Conservation (phyloP, 441 rosid genomes). For the Syzygium syzygioides region DNA sequence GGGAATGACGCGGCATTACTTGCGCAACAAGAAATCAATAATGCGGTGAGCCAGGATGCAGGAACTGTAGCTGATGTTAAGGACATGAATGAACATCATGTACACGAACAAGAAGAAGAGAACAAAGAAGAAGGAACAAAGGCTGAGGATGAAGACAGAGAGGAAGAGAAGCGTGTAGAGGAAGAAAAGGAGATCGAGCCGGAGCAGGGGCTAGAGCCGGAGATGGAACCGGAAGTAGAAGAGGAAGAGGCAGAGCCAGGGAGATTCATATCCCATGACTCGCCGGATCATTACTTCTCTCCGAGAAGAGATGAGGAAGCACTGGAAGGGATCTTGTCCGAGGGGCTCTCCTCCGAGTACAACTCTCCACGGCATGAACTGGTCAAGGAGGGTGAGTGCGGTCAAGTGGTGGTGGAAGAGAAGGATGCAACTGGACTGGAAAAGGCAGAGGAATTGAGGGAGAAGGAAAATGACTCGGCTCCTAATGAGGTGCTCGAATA, state of each 20-base stretch:
- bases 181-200: background rate
- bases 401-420: too few relatives aligned
- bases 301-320: too few relatives aligned
- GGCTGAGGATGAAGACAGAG: background rate
- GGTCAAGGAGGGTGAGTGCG: too few relatives aligned
- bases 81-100: background rate
- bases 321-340: too few relatives aligned
- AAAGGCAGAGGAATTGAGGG: background rate
- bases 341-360: too few relatives aligned
- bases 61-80: background rate
- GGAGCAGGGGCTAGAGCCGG: background rate
- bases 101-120: background rate
- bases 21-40: background rate
- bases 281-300: too few relatives aligned
- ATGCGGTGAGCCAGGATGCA: background rate
- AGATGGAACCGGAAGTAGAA: background rate
- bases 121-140: background rate
- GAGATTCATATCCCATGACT: conserved; percentile 14
- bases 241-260: conserved; percentile 3
- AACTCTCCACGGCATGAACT: too few relatives aligned
- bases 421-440: too few relatives aligned
- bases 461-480: background rate
- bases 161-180: background rate
- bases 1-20: background rate
- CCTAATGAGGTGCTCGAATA: background rate